Conservation (phyloP, 192 early-diverging fungal species). For the Mortierella antarctica region DNA sequence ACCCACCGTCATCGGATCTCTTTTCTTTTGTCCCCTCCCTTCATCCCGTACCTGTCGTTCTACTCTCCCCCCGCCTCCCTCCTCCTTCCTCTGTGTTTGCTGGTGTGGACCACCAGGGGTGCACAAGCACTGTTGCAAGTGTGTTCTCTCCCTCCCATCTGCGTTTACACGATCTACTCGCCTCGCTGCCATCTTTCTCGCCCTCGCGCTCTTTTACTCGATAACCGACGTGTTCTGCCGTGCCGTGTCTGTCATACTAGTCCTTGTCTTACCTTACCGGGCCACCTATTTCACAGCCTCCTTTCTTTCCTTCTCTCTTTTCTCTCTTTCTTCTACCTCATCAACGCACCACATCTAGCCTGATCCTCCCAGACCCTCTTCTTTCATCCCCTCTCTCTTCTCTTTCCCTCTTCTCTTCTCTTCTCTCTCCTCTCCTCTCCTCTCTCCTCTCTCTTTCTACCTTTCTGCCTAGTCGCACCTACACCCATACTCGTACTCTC, state of each 20-base stretch:
- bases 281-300: no score
- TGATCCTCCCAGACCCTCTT: background rate
- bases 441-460: background rate
- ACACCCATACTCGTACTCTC: background rate
- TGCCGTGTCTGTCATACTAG: no score
- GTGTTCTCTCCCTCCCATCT: no score
- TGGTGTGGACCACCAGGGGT: no score
- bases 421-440: background rate
- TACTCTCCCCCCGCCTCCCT: background rate
- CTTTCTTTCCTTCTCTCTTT: no score
- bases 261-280: no score
- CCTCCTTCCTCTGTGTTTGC: background rate
- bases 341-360: background rate
- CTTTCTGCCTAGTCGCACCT: background rate
- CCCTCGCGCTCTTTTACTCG: no score
- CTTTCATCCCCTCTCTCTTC: background rate
- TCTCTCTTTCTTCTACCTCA: background rate
- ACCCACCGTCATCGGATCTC: background rate
- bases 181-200: no score
- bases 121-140: no score
- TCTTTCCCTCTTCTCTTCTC: background rate
- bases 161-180: no score
- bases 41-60: slow-evolving; percentile 1
- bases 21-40: background rate
- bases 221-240: no score